A percentile compares a stretch with the other conserved stretches of the same genome.
These are phyloP conservation scores for Tetrastigma voinierianum DNA, from an alignment of 164 flowering plant genomes.

Conservation along the genomic window DNA sequence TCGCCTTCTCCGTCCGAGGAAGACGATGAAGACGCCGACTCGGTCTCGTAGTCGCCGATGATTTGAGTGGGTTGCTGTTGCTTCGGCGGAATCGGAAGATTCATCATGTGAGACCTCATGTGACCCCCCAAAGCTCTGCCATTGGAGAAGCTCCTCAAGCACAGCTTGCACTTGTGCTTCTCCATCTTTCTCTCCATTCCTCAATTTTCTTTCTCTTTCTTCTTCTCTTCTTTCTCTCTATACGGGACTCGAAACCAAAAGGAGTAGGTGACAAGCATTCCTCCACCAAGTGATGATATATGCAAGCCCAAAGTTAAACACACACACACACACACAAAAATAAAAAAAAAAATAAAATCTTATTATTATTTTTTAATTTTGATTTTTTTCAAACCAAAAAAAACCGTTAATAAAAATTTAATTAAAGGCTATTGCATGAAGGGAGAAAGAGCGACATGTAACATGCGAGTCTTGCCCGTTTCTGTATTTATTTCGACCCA, in stretches of 20 bases:
- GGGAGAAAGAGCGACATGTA: slow-evolving; percentile 28
- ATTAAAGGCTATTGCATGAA: slow-evolving; percentile 23
- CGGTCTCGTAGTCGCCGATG: slow-evolving; percentile 12
- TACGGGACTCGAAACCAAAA: slow-evolving; percentile 27
- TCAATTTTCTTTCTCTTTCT: not conserved
- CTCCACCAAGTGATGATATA: slow-evolving; percentile 37
- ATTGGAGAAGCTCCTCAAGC: slow-evolving; percentile 46
- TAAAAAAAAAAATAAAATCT: not conserved
- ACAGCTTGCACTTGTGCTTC: slow-evolving; percentile 51
- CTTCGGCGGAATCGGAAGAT: slow-evolving; percentile 28
- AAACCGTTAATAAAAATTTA: slow-evolving; percentile 2
- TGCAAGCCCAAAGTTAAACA: too few species aligned
- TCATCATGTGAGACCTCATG: slow-evolving; percentile 64
- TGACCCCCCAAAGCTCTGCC: slow-evolving; percentile 75
- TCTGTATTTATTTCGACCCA: slow-evolving; percentile 21
- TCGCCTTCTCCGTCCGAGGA: slow-evolving; percentile 23
- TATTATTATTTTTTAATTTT: not conserved
- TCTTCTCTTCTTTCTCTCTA: slow-evolving; percentile 4
- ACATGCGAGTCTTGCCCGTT: slow-evolving; percentile 41
- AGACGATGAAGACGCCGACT: slow-evolving; percentile 20
- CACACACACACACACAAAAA: slow-evolving; percentile 15
- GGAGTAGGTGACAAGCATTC: slow-evolving; percentile 79
- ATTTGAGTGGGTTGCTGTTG: slow-evolving; percentile 9
- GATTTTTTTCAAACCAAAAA: not conserved
- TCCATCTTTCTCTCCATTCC: slow-evolving; percentile 35